Evolutionary conservation across 352 stramenopile genomes (phyloP).

Genomic region (Phytopythium helicoides): DNA sequence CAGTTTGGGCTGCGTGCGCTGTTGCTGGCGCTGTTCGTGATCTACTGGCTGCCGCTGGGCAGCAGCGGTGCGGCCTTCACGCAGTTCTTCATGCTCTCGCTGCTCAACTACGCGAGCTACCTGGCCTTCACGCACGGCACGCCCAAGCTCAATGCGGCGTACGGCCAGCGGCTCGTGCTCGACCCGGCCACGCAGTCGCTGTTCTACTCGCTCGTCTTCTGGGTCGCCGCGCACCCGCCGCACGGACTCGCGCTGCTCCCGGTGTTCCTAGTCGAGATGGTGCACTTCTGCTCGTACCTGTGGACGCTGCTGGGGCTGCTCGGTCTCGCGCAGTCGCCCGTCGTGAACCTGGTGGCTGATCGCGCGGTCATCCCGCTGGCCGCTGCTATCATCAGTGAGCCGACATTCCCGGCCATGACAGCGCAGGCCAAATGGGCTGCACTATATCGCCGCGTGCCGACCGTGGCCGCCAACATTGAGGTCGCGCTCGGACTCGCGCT

Average conservation of each 20-base stretch:
- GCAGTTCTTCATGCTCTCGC: slow-evolving; percentile 80
- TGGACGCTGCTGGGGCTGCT: slow-evolving; percentile 59
- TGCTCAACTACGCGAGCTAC: slow-evolving; percentile 79
- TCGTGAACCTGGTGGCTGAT: slow-evolving; percentile 42
- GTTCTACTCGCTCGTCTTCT: slow-evolving; percentile 88
- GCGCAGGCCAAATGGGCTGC: slow-evolving; percentile 73
- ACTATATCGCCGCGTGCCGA: slow-evolving; percentile 78
- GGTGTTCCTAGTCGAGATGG: slow-evolving; percentile 76
- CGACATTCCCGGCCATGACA: slow-evolving; percentile 49
- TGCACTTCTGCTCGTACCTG: slow-evolving; percentile 71
- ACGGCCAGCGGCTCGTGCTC: slow-evolving; percentile 79
- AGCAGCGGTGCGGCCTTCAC: slow-evolving; percentile 37
- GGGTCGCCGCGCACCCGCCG: slow-evolving; percentile 50
- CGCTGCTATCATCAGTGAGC: slow-evolving; percentile 58
- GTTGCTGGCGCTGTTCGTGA: slow-evolving; percentile 64
- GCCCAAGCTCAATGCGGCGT: slow-evolving; percentile 65
- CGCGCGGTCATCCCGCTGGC: slow-evolving; percentile 58
- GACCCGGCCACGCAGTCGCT: slow-evolving; percentile 81
- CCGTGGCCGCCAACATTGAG: slow-evolving; percentile 77
- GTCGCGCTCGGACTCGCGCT: slow-evolving; percentile 80
- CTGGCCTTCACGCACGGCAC: slow-evolving; percentile 77
- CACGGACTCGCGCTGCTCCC: slow-evolving; percentile 76
- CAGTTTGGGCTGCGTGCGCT: slow-evolving; percentile 68
- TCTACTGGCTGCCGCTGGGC: slow-evolving; percentile 66
- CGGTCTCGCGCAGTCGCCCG: slow-evolving; percentile 28